Base-by-base conservation (phyloP, 352 stramenopile genomes). In the Phytophthora litchii region DNA sequence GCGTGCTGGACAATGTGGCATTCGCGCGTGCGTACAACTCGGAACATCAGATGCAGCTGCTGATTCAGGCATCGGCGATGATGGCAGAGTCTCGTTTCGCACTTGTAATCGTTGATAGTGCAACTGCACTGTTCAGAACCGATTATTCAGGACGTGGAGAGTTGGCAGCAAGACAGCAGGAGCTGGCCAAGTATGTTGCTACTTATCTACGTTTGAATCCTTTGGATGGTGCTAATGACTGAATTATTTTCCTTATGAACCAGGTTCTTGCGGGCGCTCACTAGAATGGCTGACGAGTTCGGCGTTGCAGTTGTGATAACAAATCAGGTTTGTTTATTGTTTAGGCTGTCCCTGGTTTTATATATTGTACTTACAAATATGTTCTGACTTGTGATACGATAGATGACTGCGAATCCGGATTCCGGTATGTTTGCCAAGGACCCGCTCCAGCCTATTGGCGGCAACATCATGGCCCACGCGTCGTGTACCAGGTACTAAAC, bases 1-100 rank as follows among this genome's bases (percentile, higher is more conserved):
- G 95, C 17, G 96, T 99, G 13, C 80, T 99, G 37, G 97, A 99
- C 54, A 99, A 99, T 80, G 96, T 99, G 13, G 96, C 97, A 4
- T 99, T 98, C 60, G 98, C 98, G 16, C 90, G 98, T 46, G 97
- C 97, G 11, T 98, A 99, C 82, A 99, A 99, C 78, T 99, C 94
- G 38, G 97, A 99, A 61, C 97, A 99, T 70, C 98, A 99, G 74
- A 98, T 98, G 88, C 81, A 97, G 67, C 76, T 99, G 19, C 85
- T 99, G 41, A 92, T 97, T 50, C 96, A 99, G 69, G 97, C 97
- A 11, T 98, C 96, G 12, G 97, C 96, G 14, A 99, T 99, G 91
- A 99, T 99, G 97, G 86, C 92, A 3, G 96, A 99, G 72, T 97
- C 97, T 45, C 82, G 96, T 21, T 99, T 96, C 57, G 92, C 92